phyloP scores from a whole-genome alignment of 352 stramenopile genomes.

The Globisporangium paddicum region DNA sequence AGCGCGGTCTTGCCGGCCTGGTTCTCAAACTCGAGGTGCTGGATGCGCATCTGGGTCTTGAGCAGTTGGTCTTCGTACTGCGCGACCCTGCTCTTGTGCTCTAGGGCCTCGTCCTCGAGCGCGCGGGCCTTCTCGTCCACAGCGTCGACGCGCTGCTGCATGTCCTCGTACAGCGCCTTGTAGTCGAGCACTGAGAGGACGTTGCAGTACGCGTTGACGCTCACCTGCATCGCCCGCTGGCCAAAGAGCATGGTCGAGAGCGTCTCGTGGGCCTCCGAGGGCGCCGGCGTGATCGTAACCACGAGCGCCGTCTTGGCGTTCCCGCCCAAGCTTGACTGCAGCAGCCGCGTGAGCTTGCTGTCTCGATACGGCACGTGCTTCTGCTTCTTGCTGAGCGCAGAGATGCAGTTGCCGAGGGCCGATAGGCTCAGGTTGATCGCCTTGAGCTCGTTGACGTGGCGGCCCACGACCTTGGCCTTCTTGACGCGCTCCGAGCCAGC shows the following conservation, averaged over 20 bases:
- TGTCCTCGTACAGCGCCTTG: constrained; percentile 54
- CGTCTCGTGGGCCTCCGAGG: constrained; percentile 48
- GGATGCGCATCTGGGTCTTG: constrained; percentile 49
- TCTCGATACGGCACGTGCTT: constrained; percentile 67
- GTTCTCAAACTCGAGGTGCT: constrained; percentile 62
- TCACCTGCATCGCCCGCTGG: constrained; percentile 64
- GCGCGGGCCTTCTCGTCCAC: constrained; percentile 22
- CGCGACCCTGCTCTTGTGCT: constrained; percentile 18
- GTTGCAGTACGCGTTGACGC: constrained; percentile 55
- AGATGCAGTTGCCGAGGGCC: constrained; percentile 72
- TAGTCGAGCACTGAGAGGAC: constrained; percentile 67
- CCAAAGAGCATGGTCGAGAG: constrained; percentile 71
- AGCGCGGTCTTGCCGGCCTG: constrained; percentile 28
- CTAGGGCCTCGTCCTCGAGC: constrained; percentile 10
- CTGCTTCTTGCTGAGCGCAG: constrained; percentile 53
- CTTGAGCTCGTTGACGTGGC: constrained; percentile 64
- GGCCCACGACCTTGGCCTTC: constrained; percentile 47
- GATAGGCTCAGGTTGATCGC: constrained; percentile 73
- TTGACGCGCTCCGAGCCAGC: constrained; percentile 73
- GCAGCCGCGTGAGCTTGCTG: constrained; percentile 65
- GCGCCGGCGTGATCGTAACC: constrained; percentile 45
- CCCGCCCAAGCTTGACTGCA: constrained; percentile 64
- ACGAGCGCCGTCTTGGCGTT: constrained; percentile 74
- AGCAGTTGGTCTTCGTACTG: constrained; percentile 37
- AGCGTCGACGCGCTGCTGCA: constrained; percentile 46